Evolutionary conservation across 495 filamentous ascomycete species (phyloP).

Genomic region (Penicillium roqueforti): DNA sequence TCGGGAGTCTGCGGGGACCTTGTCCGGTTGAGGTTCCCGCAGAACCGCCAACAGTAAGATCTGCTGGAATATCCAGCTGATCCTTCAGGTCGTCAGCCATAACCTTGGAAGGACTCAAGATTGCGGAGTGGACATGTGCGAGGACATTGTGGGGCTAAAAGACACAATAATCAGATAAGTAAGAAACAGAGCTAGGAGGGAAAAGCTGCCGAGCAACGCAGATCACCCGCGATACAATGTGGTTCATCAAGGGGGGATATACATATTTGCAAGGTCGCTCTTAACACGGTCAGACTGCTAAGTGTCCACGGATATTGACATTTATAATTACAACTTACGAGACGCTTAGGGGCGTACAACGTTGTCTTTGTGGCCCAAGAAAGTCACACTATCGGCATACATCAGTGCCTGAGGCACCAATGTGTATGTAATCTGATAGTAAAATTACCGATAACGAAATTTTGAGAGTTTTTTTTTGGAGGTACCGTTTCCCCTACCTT

Average conservation of each 20-base stretch:
- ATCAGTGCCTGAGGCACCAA: neutral
- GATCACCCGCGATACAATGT: conserved; percentile 20
- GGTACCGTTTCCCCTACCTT: neutral
- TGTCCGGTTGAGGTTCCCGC: conserved; percentile 13
- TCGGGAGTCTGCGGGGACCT: conserved; percentile 26
- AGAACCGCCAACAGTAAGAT: conserved; percentile 1
- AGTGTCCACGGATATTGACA: neutral
- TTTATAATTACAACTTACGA: neutral
- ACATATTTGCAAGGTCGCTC: neutral
- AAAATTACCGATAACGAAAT: conserved; percentile 11
- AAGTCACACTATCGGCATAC: neutral
- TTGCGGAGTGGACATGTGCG: neutral
- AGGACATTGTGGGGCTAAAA: conserved; percentile 1
- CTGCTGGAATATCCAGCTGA: neutral
- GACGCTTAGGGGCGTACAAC: neutral
- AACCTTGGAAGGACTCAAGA: neutral
- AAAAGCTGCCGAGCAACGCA: conserved; percentile 22
- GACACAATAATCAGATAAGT: neutral
- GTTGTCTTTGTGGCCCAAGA: neutral
- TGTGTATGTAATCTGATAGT: neutral
- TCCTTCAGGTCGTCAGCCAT: conserved; percentile 2
- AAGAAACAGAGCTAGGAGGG: conserved; percentile 13
- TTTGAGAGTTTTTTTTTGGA: conserved; percentile 4
- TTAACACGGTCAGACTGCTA: neutral
- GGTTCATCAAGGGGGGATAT: neutral